A percentile compares a stretch with the other conserved stretches of the same genome.
Conservation (phyloP, 345 rosid genomes). For the Barbarea vulgaris region DNA sequence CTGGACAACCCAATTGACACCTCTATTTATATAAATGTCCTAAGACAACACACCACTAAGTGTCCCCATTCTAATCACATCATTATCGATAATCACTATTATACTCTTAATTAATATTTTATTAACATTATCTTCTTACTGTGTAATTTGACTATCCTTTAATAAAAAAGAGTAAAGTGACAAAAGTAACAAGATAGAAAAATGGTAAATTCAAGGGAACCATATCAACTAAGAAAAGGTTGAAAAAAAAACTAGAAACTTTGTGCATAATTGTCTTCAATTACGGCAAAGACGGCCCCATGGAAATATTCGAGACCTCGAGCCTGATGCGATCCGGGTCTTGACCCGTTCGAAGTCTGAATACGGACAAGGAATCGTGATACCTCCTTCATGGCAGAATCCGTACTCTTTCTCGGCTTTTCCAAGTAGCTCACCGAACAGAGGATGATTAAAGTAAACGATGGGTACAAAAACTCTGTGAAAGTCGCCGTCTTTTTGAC, state of each 20-base stretch:
- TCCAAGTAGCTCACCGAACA: constrained; percentile 73
- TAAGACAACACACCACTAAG: constrained; percentile 25
- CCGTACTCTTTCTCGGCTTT: constrained; percentile 87
- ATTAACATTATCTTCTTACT: constrained; percentile 36
- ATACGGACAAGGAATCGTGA: constrained; percentile 83
- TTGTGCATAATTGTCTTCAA: constrained; percentile 31
- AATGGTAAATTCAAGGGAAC: constrained; percentile 17
- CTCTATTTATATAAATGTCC: constrained; percentile 2
- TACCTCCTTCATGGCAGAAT: constrained; percentile 77
- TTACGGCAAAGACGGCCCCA: constrained; percentile 45
- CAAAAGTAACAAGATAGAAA: constrained; percentile 19
- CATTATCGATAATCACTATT: constrained; percentile 19
- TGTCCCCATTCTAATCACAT: constrained; percentile 36
- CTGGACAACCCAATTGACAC: too few relatives aligned
- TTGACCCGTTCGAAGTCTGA: constrained; percentile 83
- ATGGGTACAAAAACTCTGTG: constrained; percentile 83
- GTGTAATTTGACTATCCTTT: constrained; percentile 7
- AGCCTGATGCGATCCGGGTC: constrained; percentile 64
- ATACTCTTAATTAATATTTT: not conserved
- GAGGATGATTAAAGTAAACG: constrained; percentile 88
- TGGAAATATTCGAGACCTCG: constrained; percentile 45
- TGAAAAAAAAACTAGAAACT: not conserved
- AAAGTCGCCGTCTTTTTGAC: constrained; percentile 70
- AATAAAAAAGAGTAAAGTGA: constrained; percentile 17
- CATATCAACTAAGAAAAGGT: constrained; percentile 3